phyloP scores from a whole-genome alignment of 2,329 filamentous ascomycete genomes.

The Dothistroma pini region DNA sequence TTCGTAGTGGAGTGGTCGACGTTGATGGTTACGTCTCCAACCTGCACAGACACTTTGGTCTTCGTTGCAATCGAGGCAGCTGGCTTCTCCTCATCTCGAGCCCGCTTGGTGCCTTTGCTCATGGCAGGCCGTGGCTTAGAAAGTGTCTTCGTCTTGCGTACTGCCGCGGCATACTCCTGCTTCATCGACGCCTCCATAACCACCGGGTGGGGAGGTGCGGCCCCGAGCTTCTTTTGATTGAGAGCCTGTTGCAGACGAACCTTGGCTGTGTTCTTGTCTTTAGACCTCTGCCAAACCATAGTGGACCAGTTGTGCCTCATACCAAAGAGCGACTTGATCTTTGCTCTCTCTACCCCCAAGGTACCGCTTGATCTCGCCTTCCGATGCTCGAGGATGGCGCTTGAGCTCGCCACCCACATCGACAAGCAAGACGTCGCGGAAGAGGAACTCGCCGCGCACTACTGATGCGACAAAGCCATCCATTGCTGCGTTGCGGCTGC shows the following conservation, averaged over 20 bases:
- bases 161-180: conserved; percentile 54
- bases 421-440: conserved; percentile 30
- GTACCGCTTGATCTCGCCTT: conserved; percentile 24
- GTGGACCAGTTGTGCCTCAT: conserved; percentile 60
- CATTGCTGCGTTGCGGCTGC: conserved; percentile 9
- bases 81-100: conserved; percentile 19
- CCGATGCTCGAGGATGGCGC: conserved; percentile 29
- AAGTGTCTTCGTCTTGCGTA: conserved; percentile 44
- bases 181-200: conserved; percentile 54
- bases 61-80: conserved; percentile 20
- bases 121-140: background rate
- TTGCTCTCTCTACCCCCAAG: conserved; percentile 31
- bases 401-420: conserved; percentile 30
- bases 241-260: conserved; percentile 58
- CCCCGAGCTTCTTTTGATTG: conserved; percentile 45
- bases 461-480: conserved; percentile 16
- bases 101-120: conserved; percentile 22
- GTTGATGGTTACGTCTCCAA: conserved; percentile 25
- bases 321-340: conserved; percentile 59
- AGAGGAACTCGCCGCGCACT: conserved; percentile 30
- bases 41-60: conserved; percentile 28
- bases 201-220: conserved; percentile 47
- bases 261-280: conserved; percentile 57
- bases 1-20: conserved; percentile 23
- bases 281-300: conserved; percentile 56